Conservation (phyloP, 495 filamentous ascomycete genomes). For the Venustampulla echinocandica region DNA sequence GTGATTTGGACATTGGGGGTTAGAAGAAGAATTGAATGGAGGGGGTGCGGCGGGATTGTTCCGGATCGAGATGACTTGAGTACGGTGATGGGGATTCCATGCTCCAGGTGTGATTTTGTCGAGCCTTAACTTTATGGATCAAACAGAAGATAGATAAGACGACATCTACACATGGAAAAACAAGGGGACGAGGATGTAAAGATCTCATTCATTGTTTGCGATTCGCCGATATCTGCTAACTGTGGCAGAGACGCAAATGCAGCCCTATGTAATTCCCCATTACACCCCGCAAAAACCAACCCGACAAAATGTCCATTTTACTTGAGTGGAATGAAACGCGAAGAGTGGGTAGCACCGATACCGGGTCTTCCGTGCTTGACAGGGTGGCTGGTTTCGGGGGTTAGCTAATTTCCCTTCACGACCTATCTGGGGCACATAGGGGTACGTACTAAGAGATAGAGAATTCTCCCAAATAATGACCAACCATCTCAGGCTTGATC, state of each 20-base stretch:
- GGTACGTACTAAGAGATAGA: conserved; percentile 93
- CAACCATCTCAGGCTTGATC: conserved; percentile 99
- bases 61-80: too few relatives aligned
- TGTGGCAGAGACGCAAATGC: conserved; percentile 8
- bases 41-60: too few relatives aligned
- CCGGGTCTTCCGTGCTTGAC: conserved; percentile 99
- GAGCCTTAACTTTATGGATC: too few relatives aligned
- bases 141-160: neutral
- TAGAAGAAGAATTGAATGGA: too few relatives aligned
- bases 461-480: conserved; percentile 98
- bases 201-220: conserved; percentile 19
- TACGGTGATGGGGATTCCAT: too few relatives aligned
- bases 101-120: too few relatives aligned
- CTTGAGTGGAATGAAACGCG: conserved; percentile 99
- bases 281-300: conserved; percentile 12
- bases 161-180: neutral
- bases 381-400: conserved; percentile 67
- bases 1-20: too few relatives aligned
- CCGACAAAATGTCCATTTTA: conserved; percentile 42
- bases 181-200: conserved; percentile 11
- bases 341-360: conserved; percentile 99
- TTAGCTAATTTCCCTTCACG: conserved; percentile 26
- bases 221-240: conserved; percentile 4
- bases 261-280: conserved; percentile 3
- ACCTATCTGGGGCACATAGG: neutral